phyloP scores from a whole-genome alignment of 768 basidiomycete species.

The Amanita exitialis region DNA sequence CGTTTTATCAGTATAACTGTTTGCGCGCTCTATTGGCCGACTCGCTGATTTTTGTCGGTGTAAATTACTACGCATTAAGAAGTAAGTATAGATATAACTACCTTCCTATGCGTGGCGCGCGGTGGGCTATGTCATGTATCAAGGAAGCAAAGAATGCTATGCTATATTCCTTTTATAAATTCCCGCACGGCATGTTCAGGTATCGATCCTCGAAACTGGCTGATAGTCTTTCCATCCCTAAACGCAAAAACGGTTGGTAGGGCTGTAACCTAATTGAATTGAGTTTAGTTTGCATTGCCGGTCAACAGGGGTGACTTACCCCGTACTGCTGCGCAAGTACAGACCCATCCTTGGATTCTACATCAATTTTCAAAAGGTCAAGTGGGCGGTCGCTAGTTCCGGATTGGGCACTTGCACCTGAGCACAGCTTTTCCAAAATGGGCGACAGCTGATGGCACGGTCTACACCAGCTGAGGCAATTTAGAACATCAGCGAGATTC shows the following conservation, averaged over 20 bases:
- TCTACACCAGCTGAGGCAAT: constrained; percentile 55
- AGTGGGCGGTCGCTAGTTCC: constrained; percentile 41
- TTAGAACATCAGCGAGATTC: background rate
- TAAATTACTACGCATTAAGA: constrained; percentile 6
- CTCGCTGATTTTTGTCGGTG: constrained; percentile 10
- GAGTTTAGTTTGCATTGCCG: background rate
- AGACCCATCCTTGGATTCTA: constrained; percentile 41
- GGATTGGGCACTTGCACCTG: constrained; percentile 29
- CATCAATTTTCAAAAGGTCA: constrained; percentile 68
- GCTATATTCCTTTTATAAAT: constrained; percentile 33
- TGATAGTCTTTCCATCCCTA: constrained; percentile 47
- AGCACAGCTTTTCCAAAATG: constrained; percentile 49
- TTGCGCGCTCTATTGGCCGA: constrained; percentile 8
- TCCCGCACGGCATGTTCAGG: constrained; percentile 30
- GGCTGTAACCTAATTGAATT: constrained; percentile 42
- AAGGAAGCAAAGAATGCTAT: background rate
- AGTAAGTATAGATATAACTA: too few relatives aligned
- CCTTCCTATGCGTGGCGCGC: too few relatives aligned
- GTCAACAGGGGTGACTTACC: constrained; percentile 21
- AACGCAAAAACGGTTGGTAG: constrained; percentile 80
- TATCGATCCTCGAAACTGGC: constrained; percentile 54
- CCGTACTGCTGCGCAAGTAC: constrained; percentile 41
- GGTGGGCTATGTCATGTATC: background rate
- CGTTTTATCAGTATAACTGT: constrained; percentile 6
- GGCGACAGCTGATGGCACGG: constrained; percentile 72